phyloP scores from a whole-genome alignment of 768 basidiomycete genomes.

The Pleurotus tuoliensis region DNA sequence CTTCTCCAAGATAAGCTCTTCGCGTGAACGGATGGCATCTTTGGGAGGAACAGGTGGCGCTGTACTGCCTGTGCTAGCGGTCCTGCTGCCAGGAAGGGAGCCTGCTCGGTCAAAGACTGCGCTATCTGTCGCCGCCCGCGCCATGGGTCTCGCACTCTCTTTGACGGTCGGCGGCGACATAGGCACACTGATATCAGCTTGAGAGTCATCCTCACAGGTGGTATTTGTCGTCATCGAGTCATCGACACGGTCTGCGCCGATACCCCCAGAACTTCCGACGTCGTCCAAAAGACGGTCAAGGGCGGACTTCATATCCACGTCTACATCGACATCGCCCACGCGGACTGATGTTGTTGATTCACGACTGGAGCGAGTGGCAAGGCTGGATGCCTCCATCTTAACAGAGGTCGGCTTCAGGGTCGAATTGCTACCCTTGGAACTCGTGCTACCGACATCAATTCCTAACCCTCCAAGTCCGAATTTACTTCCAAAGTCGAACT shows the following conservation, averaged over 20 bases:
- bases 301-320: constrained; percentile 70
- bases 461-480: constrained; percentile 30
- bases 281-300: constrained; percentile 73
- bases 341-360: constrained; percentile 28
- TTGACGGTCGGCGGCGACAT: constrained; percentile 20
- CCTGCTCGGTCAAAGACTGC: constrained; percentile 26
- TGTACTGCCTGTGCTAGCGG: constrained; percentile 32
- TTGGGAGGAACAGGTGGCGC: constrained; percentile 56
- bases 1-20: constrained; percentile 69
- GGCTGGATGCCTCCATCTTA: constrained; percentile 15
- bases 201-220: constrained; percentile 36
- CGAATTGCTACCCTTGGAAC: constrained; percentile 7
- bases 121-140: constrained; percentile 53
- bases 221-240: constrained; percentile 30
- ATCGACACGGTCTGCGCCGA: constrained; percentile 24
- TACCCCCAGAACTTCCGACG: constrained; percentile 37
- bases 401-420: constrained; percentile 5
- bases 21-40: constrained; percentile 62
- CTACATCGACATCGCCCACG: constrained; percentile 50
- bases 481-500: constrained; percentile 45
- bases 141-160: constrained; percentile 27
- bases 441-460: constrained; percentile 24
- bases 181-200: constrained; percentile 21
- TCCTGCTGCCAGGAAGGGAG: constrained; percentile 26
- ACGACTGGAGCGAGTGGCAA: constrained; percentile 23